A percentile compares a stretch with the other conserved stretches of the same genome.
These are phyloP conservation scores for Lentinula edodes DNA, from an alignment of 768 basidiomycete genomes.

Conservation along the genomic window DNA sequence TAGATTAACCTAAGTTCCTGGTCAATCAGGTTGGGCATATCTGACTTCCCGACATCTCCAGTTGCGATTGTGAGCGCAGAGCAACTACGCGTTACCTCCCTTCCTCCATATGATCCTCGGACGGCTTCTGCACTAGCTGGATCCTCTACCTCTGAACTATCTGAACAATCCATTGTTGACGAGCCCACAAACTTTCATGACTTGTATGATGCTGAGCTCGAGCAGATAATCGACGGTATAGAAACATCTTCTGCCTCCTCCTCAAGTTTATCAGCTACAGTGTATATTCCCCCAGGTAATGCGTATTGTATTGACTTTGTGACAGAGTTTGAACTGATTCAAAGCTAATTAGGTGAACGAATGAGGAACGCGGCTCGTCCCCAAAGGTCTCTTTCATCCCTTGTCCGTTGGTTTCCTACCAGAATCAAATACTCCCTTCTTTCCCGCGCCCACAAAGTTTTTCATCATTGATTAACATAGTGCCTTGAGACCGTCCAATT, in stretches of 20 bases:
- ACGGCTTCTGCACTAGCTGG: neutral
- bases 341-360: neutral
- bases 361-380: neutral
- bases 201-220: conserved; percentile 5
- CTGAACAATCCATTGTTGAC: neutral
- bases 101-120: conserved; percentile 2
- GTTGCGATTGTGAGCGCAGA: conserved; percentile 1
- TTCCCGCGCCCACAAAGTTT: neutral
- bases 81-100: conserved; percentile 1
- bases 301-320: neutral
- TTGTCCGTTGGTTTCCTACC: conserved; percentile 4
- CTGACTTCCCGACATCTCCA: conserved; percentile 2
- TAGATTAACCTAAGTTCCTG: neutral
- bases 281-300: conserved; percentile 1
- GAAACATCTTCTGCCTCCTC: neutral
- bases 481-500: neutral
- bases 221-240: conserved; percentile 3
- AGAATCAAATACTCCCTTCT: conserved; percentile 4
- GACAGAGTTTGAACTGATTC: neutral
- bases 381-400: neutral
- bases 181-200: conserved; percentile 1
- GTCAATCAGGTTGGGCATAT: neutral
- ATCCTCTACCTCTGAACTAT: neutral
- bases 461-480: neutral
- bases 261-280: neutral